A percentile compares a stretch with the other conserved stretches of the same genome.
Conservation (phyloP, 805 yeast species). For the Cyberlindnera japonica region DNA sequence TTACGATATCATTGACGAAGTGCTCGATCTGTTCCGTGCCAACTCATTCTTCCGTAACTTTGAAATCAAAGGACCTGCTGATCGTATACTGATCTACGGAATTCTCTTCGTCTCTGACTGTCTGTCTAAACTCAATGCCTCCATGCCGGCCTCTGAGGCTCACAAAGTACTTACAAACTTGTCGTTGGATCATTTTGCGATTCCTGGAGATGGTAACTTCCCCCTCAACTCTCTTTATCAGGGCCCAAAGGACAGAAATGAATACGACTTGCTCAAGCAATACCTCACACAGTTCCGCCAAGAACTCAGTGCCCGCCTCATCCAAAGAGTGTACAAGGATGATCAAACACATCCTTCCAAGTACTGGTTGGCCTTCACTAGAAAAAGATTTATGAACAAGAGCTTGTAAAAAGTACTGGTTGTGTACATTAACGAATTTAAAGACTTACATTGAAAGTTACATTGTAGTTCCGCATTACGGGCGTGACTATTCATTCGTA, state of each 20-base stretch:
- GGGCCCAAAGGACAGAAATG: slow-evolving; percentile 71
- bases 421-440: no score
- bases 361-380: slow-evolving; percentile 93
- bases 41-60: slow-evolving; percentile 95
- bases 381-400: slow-evolving; percentile 95
- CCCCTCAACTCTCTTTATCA: slow-evolving; percentile 78
- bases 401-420: no score
- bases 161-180: slow-evolving; percentile 70
- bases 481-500: slow-evolving; percentile 4
- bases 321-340: slow-evolving; percentile 66
- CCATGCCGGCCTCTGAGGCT: slow-evolving; percentile 55
- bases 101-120: slow-evolving; percentile 87
- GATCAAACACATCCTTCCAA: slow-evolving; percentile 68
- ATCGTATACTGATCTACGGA: slow-evolving; percentile 89
- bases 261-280: slow-evolving; percentile 72
- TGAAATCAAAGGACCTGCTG: slow-evolving; percentile 94
- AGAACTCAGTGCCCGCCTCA: slow-evolving; percentile 79
- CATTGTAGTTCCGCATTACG: not conserved
- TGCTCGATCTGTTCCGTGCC: slow-evolving; percentile 87
- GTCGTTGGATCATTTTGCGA: slow-evolving; percentile 79
- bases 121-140: slow-evolving; percentile 53
- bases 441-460: not conserved
- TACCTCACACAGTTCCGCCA: slow-evolving; percentile 94
- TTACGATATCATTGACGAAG: slow-evolving; percentile 91
- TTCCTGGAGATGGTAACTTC: slow-evolving; percentile 95